Evolutionary conservation across 2,329 filamentous ascomycete genomes (phyloP).

Genomic region (Hyphodiscus sp.): DNA sequence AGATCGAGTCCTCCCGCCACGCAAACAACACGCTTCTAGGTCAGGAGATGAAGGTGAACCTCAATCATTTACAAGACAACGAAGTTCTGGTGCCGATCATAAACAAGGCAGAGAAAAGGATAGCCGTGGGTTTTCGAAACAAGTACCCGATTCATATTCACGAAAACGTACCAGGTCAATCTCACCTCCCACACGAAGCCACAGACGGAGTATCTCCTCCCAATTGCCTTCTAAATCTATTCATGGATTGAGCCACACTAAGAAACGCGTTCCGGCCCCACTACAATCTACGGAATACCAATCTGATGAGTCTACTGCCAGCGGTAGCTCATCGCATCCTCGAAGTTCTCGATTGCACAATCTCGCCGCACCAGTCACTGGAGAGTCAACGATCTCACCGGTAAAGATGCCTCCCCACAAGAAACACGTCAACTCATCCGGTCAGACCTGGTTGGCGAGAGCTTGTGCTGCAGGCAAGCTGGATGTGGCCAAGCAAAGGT

Average conservation of each 20-base stretch:
- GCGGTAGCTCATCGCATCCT: conserved; percentile 53
- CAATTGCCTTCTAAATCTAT: conserved; percentile 50
- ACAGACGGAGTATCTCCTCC: conserved; percentile 59
- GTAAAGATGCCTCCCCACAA: conserved; percentile 67
- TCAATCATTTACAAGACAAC: conserved; percentile 17
- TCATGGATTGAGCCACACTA: conserved; percentile 53
- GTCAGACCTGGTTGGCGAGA: conserved; percentile 82
- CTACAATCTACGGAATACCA: conserved; percentile 57
- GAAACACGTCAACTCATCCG: conserved; percentile 86
- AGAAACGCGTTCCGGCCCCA: conserved; percentile 54
- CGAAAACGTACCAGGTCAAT: conserved; percentile 37
- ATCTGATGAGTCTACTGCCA: conserved; percentile 60
- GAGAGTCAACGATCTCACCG: conserved; percentile 57
- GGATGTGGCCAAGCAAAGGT: conserved; percentile 65
- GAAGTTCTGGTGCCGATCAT: conserved; percentile 21
- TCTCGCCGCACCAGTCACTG: conserved; percentile 48
- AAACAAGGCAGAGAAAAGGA: conserved; percentile 21
- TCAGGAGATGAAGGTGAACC: conserved; percentile 27
- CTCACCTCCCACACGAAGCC: conserved; percentile 52
- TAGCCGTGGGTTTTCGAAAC: conserved; percentile 14
- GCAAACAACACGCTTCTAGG: conserved; percentile 34
- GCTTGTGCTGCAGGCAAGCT: conserved; percentile 83
- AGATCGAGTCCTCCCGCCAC: conserved; percentile 30
- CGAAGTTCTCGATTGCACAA: conserved; percentile 52
- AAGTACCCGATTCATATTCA: conserved; percentile 12